Evolutionary conservation across 371 early-diverging fungal genomes (phyloP), one percentile per base, ranked within the genome.

Genomic region (Rhizopus arrhizus): DNA sequence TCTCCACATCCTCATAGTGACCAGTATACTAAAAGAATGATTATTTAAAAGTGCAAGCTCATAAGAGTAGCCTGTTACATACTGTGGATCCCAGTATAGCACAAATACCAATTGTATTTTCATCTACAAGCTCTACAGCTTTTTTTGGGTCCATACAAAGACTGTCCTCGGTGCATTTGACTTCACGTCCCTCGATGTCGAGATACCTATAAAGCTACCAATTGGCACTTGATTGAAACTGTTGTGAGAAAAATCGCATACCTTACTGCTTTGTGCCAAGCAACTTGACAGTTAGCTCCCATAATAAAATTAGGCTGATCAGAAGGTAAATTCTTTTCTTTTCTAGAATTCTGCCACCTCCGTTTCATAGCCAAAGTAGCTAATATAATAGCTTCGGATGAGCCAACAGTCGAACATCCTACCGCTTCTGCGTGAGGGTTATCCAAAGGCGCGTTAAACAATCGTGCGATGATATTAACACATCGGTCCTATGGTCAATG

Each of bases 71-170:
- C 48, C 9, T 13, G 15, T 2, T 29, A 62, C 69, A 56, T 72
- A 77, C 80, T 13, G 91, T 91, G 48, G 85, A 85, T 8, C 93
- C 93, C 32, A 93, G 73, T 51, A 83, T 89, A 29, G 81, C 77
- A 65, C 72, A 79, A 43, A 89, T 69, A 67, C 91, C 92, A 48
- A 92, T 87, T 8, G 92, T 92, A 66, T 92, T 92, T 62, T 91
- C 91, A 67, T 92, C 90, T 33, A 84, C 75, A 45, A 75, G 63
- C 5, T 81, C 75, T 3, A 81, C 68, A 35, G 89, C 89, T 58
- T 84, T 74, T 45, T 80, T 53, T 42, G 84, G 74, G 61, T 86
- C 81, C 69, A 90, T 78, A 53, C 77, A 83, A 4, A 83, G 81
- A 35, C 70, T 64, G 32, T 81, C 77, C 22, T 77, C 76, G 2